Percentiles rank a stretch among this genome's conserved stretches.
Evolutionary conservation across 2,329 filamentous ascomycete genomes (phyloP).

Genomic region (Trichoderma cornu-damae): DNA sequence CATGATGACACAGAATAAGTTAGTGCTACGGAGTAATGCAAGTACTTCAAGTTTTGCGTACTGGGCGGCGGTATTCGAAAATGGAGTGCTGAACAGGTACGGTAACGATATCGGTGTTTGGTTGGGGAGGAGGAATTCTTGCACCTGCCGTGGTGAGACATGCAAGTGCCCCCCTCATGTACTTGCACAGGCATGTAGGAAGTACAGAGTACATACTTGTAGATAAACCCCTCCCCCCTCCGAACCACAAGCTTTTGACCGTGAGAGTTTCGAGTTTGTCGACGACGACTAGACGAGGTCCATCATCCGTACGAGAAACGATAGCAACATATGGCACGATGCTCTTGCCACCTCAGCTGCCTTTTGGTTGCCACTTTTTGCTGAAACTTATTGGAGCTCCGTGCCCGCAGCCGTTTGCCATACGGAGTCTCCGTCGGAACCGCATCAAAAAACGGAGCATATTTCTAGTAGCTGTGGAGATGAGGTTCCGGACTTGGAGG

Average conservation of each 20-base stretch:
- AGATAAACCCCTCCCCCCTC: background rate
- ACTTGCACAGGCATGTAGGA: background rate
- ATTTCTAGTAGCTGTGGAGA: background rate
- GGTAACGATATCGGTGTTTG: background rate
- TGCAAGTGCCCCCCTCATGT: no score
- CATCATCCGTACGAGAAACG: slow-evolving; percentile 10
- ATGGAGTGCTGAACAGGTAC: no score
- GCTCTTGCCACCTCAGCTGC: slow-evolving; percentile 12
- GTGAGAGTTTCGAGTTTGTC: slow-evolving; percentile 2
- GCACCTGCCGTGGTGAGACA: background rate
- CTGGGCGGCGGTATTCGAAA: background rate
- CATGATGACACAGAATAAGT: background rate
- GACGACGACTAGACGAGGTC: slow-evolving; percentile 3
- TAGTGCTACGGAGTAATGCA: background rate
- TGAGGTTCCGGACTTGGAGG: background rate
- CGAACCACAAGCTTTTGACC: background rate
- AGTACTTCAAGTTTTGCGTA: background rate
- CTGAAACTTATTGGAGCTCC: slow-evolving; percentile 14
- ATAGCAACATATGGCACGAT: slow-evolving; percentile 5
- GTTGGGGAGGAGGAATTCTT: background rate
- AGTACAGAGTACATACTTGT: background rate
- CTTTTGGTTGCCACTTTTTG: slow-evolving; percentile 8
- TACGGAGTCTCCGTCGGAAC: slow-evolving; percentile 4
- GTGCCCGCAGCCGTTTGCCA: slow-evolving; percentile 7
- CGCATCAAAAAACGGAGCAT: no score